A percentile compares a stretch with the other conserved stretches of the same genome.
Conservation (phyloP, 345 rosid species). For the Populus davidiana region DNA sequence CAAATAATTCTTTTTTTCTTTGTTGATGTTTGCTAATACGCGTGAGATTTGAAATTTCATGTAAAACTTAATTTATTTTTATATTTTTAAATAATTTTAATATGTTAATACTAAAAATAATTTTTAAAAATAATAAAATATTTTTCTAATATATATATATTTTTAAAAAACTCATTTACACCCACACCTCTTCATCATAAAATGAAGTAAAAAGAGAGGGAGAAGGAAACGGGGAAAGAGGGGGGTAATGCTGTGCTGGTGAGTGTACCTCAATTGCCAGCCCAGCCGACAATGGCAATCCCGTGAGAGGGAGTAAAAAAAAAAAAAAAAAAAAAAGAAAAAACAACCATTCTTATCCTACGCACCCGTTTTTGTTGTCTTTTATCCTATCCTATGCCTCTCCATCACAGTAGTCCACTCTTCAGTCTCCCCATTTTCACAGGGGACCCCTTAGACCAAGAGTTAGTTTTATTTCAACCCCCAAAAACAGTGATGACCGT, state of each 20-base stretch:
- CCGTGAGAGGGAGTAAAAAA: constrained; percentile 42
- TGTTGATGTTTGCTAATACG: too few species aligned
- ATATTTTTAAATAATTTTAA: too few species aligned
- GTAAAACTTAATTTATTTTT: too few species aligned
- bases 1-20: not conserved
- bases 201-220: constrained; percentile 5
- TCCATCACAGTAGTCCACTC: constrained; percentile 18
- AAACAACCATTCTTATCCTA: constrained; percentile 22
- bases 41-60: not conserved
- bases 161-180: too few species aligned
- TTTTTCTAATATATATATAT: too few species aligned
- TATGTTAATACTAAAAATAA: too few species aligned
- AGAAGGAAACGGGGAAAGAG: constrained; percentile 13
- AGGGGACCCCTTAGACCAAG: constrained; percentile 16
- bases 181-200: not conserved
- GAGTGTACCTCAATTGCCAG: constrained; percentile 46
- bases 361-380: constrained; percentile 20
- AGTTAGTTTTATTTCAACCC: constrained; percentile 3
- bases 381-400: constrained; percentile 33
- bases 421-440: constrained; percentile 20
- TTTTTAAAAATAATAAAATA: too few species aligned
- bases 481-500: constrained; percentile 26
- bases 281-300: constrained; percentile 60
- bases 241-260: constrained; percentile 22
- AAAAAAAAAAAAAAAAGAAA: not conserved